Percentiles rank a stretch among this genome's conserved stretches.
Evolutionary conservation across 495 filamentous ascomycete genomes (phyloP).

Genomic region (Hypoxylon perforatum): DNA sequence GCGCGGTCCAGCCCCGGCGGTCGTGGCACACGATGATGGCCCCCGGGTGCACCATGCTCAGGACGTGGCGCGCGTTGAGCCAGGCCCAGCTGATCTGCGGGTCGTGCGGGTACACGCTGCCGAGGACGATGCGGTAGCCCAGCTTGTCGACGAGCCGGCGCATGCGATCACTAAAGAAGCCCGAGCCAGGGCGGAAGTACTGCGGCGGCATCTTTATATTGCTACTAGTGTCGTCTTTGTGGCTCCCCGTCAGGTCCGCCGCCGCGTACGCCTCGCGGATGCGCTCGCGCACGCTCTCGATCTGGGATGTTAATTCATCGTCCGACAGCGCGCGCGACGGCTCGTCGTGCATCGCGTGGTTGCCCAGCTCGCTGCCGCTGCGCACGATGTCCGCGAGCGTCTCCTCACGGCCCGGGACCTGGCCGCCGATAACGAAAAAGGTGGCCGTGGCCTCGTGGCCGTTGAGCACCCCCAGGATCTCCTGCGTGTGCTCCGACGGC

Average conservation of each 20-base stretch:
- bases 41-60: slow-evolving; percentile 80
- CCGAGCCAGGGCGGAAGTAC: slow-evolving; percentile 84
- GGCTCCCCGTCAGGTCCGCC: slow-evolving; percentile 41
- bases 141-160: slow-evolving; percentile 62
- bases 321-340: slow-evolving; percentile 63
- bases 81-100: slow-evolving; percentile 74
- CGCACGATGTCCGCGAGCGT: slow-evolving; percentile 70
- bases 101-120: slow-evolving; percentile 88
- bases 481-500: slow-evolving; percentile 76
- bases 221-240: background rate
- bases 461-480: slow-evolving; percentile 73
- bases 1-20: slow-evolving; percentile 78
- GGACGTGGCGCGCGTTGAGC: slow-evolving; percentile 80
- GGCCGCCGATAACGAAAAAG: slow-evolving; percentile 82
- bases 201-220: slow-evolving; percentile 48
- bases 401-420: slow-evolving; percentile 70
- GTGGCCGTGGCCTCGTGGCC: slow-evolving; percentile 70
- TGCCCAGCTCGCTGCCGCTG: slow-evolving; percentile 76
- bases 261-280: slow-evolving; percentile 66
- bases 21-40: slow-evolving; percentile 87
- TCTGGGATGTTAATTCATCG: slow-evolving; percentile 55
- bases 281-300: slow-evolving; percentile 56
- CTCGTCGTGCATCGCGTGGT: slow-evolving; percentile 89
- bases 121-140: slow-evolving; percentile 76
- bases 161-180: slow-evolving; percentile 79